Base-by-base conservation (phyloP, 805 yeast species). In the Lachancea quebecensis region DNA sequence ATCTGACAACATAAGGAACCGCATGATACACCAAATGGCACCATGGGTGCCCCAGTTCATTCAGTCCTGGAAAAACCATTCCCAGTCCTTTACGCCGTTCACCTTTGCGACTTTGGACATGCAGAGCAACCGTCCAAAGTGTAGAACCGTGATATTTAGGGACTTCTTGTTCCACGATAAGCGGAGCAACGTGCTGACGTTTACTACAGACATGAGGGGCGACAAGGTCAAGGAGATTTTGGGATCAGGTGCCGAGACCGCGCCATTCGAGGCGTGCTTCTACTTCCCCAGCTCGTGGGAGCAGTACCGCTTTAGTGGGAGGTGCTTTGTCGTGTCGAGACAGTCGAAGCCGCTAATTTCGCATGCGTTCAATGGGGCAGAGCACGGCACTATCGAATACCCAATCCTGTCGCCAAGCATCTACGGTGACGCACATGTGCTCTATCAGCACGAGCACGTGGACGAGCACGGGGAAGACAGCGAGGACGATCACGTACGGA, bases 41-140 rank as follows among this genome's bases (percentile, higher is more conserved):
- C 85, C 89, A 2, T 85, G 95, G 95, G 81, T 79, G 55, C 86
- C 91, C 9, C 58, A 75, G 10, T 80, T 85, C 53, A 67, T 69
- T 28, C 72, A 73, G 46, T 77, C 85, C 10, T 57, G 79, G 17
- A 70, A 72, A 17, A 66, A 74, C 30, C 81, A 77, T 48, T 53
- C 62, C 0, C 61, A 63, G 15, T 79, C 79, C 2, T 82, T 84
- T 50, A 70, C 77, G 14, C 64, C 81, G 4, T 82, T 85, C 53
- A 81, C 82, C 50, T 74, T 85, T 44, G 79, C 87, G 39, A 85
- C 90, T 4, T 77, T 84, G 31, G 85, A 78, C 53, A 52, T 62
- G 10, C 74, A 77, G 14, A 61, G 65, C 10, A 47, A 45, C 21
- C 67, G 57, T 40, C 95, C 95, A 2, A 73, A 71, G 42, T 82